Conservation (phyloP, 805 yeast genomes). For the Starmerella floricola region DNA sequence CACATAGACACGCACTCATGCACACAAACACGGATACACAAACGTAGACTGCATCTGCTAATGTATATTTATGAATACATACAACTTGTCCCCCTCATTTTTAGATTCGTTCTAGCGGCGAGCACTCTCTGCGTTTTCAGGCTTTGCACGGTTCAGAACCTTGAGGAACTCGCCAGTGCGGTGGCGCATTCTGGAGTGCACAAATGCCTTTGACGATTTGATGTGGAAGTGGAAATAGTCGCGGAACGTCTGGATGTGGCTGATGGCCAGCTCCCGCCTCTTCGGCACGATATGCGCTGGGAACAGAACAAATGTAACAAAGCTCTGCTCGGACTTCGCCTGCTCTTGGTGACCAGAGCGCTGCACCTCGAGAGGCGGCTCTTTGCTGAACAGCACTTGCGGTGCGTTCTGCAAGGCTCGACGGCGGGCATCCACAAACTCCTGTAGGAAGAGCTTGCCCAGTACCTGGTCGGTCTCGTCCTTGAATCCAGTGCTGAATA, state of each 20-base stretch:
- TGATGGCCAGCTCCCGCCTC: slow-evolving; percentile 73
- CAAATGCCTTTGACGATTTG: slow-evolving; percentile 94
- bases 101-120: neutral
- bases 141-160: slow-evolving; percentile 91
- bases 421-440: slow-evolving; percentile 90
- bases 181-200: slow-evolving; percentile 97
- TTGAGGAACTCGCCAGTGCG: slow-evolving; percentile 89
- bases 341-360: slow-evolving; percentile 35
- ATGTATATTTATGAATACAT: neutral
- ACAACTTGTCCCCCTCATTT: neutral
- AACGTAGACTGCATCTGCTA: too few relatives aligned
- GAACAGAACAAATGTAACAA: slow-evolving; percentile 44
- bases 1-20: too few relatives aligned
- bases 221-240: slow-evolving; percentile 98
- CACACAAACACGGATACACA: too few relatives aligned
- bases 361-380: slow-evolving; percentile 82
- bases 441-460: slow-evolving; percentile 35
- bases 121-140: slow-evolving; percentile 48
- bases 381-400: slow-evolving; percentile 82
- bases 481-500: slow-evolving; percentile 84
- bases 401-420: slow-evolving; percentile 96
- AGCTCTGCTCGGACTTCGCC: slow-evolving; percentile 23
- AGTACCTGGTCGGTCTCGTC: slow-evolving; percentile 83
- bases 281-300: slow-evolving; percentile 51
- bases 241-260: slow-evolving; percentile 84